Conservation (phyloP, 441 rosid genomes). For the Eruca vesicaria region DNA sequence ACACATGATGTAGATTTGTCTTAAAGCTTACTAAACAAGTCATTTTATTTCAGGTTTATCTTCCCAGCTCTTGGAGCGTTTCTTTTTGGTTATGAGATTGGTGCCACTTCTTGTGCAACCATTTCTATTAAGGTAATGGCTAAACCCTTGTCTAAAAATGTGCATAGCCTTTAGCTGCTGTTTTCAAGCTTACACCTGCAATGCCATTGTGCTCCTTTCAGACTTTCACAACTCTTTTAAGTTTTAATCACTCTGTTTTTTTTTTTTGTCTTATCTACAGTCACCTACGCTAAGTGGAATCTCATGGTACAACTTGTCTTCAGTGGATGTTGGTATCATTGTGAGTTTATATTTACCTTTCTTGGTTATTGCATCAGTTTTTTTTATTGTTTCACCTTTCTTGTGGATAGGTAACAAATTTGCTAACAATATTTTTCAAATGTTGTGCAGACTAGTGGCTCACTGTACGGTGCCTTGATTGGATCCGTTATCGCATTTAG, state of each 20-base stretch:
- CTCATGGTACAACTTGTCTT: conserved; percentile 82
- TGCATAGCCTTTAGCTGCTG: too few relatives aligned
- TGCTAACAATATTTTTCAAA: not conserved
- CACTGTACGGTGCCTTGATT: conserved; percentile 90
- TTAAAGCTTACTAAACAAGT: conserved; percentile 11
- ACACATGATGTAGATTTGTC: not conserved
- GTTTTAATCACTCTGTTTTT: conserved; percentile 20
- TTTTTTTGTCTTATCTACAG: conserved; percentile 46
- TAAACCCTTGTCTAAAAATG: conserved; percentile 8
- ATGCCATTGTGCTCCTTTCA: not conserved
- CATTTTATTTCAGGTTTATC: conserved; percentile 64
- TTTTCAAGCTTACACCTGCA: too few relatives aligned
- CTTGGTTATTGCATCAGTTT: conserved; percentile 4
- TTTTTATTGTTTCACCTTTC: too few relatives aligned
- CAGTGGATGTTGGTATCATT: conserved; percentile 85
- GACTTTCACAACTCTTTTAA: not conserved
- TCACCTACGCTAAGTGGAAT: conserved; percentile 76
- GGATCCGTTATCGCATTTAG: conserved; percentile 91
- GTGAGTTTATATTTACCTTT: conserved; percentile 50
- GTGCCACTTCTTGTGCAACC: conserved; percentile 91
- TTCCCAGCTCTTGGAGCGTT: conserved; percentile 97
- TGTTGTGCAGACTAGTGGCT: conserved; percentile 91
- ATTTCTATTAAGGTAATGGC: conserved; percentile 66
- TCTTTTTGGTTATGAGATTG: conserved; percentile 93
- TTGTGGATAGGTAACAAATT: not conserved